Percentiles rank a stretch among this genome's conserved stretches.
Evolutionary conservation across 768 basidiomycete species (phyloP).

Genomic region (Phylloporus arenicola): DNA sequence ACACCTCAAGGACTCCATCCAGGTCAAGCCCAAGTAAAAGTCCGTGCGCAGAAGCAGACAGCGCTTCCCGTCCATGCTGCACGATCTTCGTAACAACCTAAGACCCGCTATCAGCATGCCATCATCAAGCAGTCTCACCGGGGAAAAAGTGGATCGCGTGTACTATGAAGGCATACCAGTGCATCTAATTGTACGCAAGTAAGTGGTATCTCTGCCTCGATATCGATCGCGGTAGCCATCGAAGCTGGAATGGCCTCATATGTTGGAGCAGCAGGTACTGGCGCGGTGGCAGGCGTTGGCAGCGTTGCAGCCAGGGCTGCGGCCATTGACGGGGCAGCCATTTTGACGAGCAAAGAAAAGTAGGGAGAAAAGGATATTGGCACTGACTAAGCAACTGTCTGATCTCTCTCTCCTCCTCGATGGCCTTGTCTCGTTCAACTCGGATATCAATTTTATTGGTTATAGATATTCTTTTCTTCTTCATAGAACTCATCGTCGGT

Average conservation of each 20-base stretch:
- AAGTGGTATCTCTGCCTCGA: slow-evolving; percentile 84
- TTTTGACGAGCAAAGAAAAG: slow-evolving; percentile 15
- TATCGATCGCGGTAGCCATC: slow-evolving; percentile 90
- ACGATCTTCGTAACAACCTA: slow-evolving; percentile 92
- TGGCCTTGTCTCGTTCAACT: slow-evolving; percentile 57
- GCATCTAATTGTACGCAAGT: slow-evolving; percentile 80
- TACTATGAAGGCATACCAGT: slow-evolving; percentile 49
- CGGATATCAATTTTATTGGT: slow-evolving; percentile 70
- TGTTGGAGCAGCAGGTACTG: slow-evolving; percentile 56
- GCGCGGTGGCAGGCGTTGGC: slow-evolving; percentile 54
- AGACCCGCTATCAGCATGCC: slow-evolving; percentile 12
- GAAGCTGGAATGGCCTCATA: slow-evolving; percentile 89
- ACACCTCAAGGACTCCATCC: slow-evolving; percentile 85
- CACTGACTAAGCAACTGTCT: slow-evolving; percentile 20
- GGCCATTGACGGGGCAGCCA: slow-evolving; percentile 84
- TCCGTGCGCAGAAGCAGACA: slow-evolving; percentile 71
- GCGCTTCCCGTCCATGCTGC: slow-evolving; percentile 82
- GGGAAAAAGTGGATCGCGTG: slow-evolving; percentile 1
- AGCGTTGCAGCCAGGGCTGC: slow-evolving; percentile 84
- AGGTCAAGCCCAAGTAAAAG: slow-evolving; percentile 87
- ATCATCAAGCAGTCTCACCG: neutral
- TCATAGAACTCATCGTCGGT: slow-evolving; percentile 82
- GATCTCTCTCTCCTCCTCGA: slow-evolving; percentile 4
- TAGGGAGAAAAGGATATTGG: neutral
- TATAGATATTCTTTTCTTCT: slow-evolving; percentile 85